Conservation (phyloP, 2,329 filamentous ascomycete species). For the Pseudogymnoascus sp. region DNA sequence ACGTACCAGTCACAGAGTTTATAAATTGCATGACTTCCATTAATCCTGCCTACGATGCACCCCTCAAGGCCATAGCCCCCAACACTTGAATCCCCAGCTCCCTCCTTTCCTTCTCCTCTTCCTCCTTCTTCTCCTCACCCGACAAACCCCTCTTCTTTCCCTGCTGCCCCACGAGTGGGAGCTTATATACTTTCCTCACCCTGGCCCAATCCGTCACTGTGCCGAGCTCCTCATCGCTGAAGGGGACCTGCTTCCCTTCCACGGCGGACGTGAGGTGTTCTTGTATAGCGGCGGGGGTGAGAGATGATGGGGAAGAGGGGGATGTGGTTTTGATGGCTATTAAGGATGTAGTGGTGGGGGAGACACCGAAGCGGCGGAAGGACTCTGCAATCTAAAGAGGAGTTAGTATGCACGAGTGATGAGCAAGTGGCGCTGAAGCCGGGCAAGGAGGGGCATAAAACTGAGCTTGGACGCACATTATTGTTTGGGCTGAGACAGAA, state of each 20-base stretch:
- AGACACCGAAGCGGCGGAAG: constrained; percentile 80
- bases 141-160: constrained; percentile 19
- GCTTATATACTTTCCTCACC: constrained; percentile 79
- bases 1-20: not conserved
- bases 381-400: constrained; percentile 70
- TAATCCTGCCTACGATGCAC: constrained; percentile 29
- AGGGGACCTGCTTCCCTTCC: constrained; percentile 48
- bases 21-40: not conserved
- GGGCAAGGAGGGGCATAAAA: not conserved
- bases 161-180: constrained; percentile 53
- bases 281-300: constrained; percentile 42
- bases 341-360: constrained; percentile 60
- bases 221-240: constrained; percentile 56
- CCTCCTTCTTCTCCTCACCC: constrained; percentile 23
- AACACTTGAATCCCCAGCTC: constrained; percentile 64
- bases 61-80: constrained; percentile 70
- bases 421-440: not conserved
- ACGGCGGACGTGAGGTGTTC: constrained; percentile 55
- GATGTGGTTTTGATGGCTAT: constrained; percentile 71
- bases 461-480: constrained; percentile 33
- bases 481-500: constrained; percentile 48
- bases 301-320: constrained; percentile 36
- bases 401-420: not conserved
- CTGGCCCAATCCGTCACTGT: constrained; percentile 55
- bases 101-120: constrained; percentile 34